Percentiles rank a stretch among this genome's conserved stretches.
These are phyloP conservation scores for Lodderomyces oxycetoniae DNA, from an alignment of 1,139 yeast species.

Conservation along the genomic window DNA sequence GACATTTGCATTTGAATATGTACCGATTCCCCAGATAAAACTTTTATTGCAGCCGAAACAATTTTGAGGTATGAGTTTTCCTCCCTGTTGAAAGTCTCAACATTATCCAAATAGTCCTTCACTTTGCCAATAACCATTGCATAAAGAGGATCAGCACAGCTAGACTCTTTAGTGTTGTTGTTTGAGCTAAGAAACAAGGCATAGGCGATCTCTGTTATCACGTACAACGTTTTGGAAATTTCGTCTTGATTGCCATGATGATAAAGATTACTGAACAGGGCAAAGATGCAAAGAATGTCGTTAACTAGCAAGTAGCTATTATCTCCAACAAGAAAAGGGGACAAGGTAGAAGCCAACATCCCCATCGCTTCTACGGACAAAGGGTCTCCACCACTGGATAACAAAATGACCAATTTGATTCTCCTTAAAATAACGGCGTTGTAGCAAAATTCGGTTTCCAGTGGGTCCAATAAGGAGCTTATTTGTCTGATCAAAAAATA, in stretches of 20 bases:
- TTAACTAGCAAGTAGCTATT: neutral
- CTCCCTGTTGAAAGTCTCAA: neutral
- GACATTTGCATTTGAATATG: neutral
- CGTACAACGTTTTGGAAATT: too few species aligned
- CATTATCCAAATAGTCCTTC: too few species aligned
- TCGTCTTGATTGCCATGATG: too few species aligned
- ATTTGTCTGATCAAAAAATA: slow-evolving; percentile 38
- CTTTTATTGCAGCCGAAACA: neutral
- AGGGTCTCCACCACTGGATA: slow-evolving; percentile 18
- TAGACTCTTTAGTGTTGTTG: too few species aligned
- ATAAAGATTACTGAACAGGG: slow-evolving; percentile 1
- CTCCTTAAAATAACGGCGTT: slow-evolving; percentile 24
- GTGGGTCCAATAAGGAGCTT: slow-evolving; percentile 20
- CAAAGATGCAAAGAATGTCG: slow-evolving; percentile 7
- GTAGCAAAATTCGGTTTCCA: neutral
- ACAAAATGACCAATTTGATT: slow-evolving; percentile 33
- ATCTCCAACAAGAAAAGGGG: slow-evolving; percentile 22
- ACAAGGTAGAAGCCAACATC: slow-evolving; percentile 20
- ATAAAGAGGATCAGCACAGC: neutral
- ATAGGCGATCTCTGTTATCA: too few species aligned
- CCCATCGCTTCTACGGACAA: neutral
- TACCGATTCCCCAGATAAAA: neutral
- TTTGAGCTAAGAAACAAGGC: too few species aligned
- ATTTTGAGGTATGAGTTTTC: too few species aligned
- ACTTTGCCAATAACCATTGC: neutral